Evolutionary conservation across 768 basidiomycete species (phyloP), one percentile per base, ranked within the genome.

Genomic region (Scleroderma bovista): DNA sequence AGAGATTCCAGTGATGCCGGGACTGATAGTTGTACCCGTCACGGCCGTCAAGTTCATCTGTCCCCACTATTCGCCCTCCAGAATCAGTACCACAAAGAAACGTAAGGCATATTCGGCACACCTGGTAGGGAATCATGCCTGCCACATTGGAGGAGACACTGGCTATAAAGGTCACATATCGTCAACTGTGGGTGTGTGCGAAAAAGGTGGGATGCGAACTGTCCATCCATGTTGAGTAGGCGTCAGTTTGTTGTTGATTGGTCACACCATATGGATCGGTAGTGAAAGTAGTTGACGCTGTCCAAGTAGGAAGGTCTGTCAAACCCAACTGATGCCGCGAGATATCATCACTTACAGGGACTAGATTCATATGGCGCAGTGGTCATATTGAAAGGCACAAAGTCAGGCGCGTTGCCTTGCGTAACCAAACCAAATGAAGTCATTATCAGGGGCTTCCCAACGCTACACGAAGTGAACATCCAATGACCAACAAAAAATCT

Each of bases 391-490:
- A 86, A 86, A 1, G 84, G 82, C 6, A 81, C 79, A 49, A 81
- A 87, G 54, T 63, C 60, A 16, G 73, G 68, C 0, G 75, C 61
- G 63, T 79, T 83, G 33, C 60, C 48, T 52, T 78, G 74, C 0
- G 83, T 81, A 19, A 86, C 80, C 41, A 86, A 68, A 69, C 85
- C 84, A 46, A 86, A 82, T 1, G 69, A 77, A 31, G 72, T 76
- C 31, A 84, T 60, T 3, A 71, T 56, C 10, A 75, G 60, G 3
- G 84, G 84, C 57, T 85, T 86, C 22, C 72, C 70, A 26, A 75
- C 72, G 26, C 83, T 84, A 37, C 46, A 36, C 13, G 26, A 7
- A 19, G 19, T 37, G 10, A 15, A 20, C 39, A 12, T 37, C 63
- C 43, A 63, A 48, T 38, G 32, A 17, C 19, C 37, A 9, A 7